Evolutionary conservation across 2,329 filamentous ascomycete species (phyloP), one percentile per base, ranked within the genome.

Genomic region (Colletotrichum costaricense): DNA sequence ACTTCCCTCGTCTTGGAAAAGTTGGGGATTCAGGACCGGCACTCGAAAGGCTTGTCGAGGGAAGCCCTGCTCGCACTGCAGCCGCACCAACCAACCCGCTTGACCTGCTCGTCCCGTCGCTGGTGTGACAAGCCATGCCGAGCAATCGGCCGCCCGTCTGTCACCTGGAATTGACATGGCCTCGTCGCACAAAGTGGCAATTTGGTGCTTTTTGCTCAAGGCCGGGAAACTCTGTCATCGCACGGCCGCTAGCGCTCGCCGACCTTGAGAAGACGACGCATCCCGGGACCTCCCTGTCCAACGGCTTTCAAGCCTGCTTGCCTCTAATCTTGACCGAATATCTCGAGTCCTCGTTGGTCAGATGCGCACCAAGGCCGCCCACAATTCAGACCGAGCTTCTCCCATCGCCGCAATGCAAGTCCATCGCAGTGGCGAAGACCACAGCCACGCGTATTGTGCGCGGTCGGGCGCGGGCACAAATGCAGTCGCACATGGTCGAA

Each of bases 1-100:
- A 64, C 70, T 60, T 64, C 55, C 58, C 65, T 59, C 66, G 33
- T 63, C 46, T 63, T 64, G 59, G 59, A 69, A 63, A 69, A 38
- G 59, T 69, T 58, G 57, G 65, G 69, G 54, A 52, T 58, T 67
- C 58, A 72, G 65, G 65, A 35, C 66, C 66, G 70, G 66, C 66
- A 73, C 66, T 73, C 66, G 60, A 58, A 59, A 72, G 59, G 55
- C 59, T 55, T 69, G 66, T 69, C 59, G 59, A 55, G 70, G 66
- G 42, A 59, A 55, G 46, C 66, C 54, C 55, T 69, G 70, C 28
- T 33, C 59, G 59, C 42, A 58, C 30, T 64, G 59, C 66, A 69
- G 66, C 66, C 55, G 70, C 70, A 73, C 66, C 70, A 69, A 65
- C 70, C 70, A 65, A 70, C 70, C 60, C 26, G 54, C 70, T 59